A percentile compares a stretch with the other conserved stretches of the same genome.
phyloP scores from a whole-genome alignment of 495 filamentous ascomycete genomes.

The Tetracladium marchalianum region DNA sequence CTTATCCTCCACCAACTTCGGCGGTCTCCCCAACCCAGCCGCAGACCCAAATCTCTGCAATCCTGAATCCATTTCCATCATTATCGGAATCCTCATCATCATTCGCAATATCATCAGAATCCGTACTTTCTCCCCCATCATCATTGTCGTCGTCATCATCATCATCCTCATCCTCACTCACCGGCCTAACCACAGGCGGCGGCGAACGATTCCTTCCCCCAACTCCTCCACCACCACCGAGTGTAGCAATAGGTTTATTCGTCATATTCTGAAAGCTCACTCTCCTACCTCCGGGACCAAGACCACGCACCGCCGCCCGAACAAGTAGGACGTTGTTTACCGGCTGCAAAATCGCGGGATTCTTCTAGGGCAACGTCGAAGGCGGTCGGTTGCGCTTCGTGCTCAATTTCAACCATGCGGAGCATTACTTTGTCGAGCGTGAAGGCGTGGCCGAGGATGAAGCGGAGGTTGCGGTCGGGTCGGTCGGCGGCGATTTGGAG shows the following conservation, averaged over 20 bases:
- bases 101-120: constrained; percentile 2
- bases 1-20: neutral
- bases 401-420: constrained; percentile 6
- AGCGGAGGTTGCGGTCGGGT: constrained; percentile 10
- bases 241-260: no score
- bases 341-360: no score
- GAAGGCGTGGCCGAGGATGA: constrained; percentile 13
- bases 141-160: no score
- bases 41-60: constrained; percentile 5
- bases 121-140: neutral
- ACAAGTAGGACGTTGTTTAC: no score
- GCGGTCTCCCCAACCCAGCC: neutral
- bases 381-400: neutral
- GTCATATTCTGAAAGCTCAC: no score
- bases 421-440: constrained; percentile 7
- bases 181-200: no score
- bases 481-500: constrained; percentile 10
- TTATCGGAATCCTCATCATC: constrained; percentile 2
- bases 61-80: neutral
- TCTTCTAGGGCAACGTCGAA: neutral
- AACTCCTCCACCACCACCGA: no score
- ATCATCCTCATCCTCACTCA: no score
- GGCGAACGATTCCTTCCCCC: no score
- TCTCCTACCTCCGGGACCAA: no score
- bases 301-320: no score